A percentile compares a stretch with the other conserved stretches of the same genome.
Evolutionary conservation across 352 stramenopile genomes (phyloP).

Genomic region (Pythium rishiriense): DNA sequence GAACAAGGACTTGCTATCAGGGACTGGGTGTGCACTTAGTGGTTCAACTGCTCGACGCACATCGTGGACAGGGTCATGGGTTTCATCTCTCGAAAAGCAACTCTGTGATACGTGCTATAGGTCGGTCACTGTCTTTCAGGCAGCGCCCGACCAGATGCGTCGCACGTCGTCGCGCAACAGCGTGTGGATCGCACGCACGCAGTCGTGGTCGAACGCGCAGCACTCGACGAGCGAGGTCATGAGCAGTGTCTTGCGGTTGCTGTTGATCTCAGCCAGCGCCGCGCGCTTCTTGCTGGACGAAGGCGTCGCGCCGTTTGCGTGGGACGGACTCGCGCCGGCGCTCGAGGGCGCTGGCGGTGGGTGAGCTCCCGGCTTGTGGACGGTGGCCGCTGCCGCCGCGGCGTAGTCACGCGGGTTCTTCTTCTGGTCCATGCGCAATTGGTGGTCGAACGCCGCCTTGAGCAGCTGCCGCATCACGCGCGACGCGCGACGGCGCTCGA

Average conservation of each 20-base stretch:
- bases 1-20: too few relatives aligned
- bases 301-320: neutral
- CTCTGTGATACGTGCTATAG: too few relatives aligned
- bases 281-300: constrained; percentile 14
- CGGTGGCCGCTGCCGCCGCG: neutral
- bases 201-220: constrained; percentile 46
- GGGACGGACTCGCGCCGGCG: neutral
- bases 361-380: neutral
- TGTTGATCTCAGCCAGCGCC: constrained; percentile 17
- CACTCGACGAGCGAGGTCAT: constrained; percentile 54
- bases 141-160: constrained; percentile 14
- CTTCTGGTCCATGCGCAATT: constrained; percentile 44
- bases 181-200: constrained; percentile 33
- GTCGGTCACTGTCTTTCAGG: neutral
- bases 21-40: too few relatives aligned
- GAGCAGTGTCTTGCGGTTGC: constrained; percentile 28
- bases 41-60: too few relatives aligned
- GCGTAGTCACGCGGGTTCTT: constrained; percentile 30
- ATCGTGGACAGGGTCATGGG: too few relatives aligned
- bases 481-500: constrained; percentile 35
- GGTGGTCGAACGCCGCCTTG: constrained; percentile 49
- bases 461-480: constrained; percentile 46
- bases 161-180: constrained; percentile 50
- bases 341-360: neutral
- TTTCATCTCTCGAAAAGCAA: too few relatives aligned